Evolutionary conservation across 163 green algal genomes (phyloP), one percentile per base, ranked within the genome.

Genomic region (Smithsoniella earleae): DNA sequence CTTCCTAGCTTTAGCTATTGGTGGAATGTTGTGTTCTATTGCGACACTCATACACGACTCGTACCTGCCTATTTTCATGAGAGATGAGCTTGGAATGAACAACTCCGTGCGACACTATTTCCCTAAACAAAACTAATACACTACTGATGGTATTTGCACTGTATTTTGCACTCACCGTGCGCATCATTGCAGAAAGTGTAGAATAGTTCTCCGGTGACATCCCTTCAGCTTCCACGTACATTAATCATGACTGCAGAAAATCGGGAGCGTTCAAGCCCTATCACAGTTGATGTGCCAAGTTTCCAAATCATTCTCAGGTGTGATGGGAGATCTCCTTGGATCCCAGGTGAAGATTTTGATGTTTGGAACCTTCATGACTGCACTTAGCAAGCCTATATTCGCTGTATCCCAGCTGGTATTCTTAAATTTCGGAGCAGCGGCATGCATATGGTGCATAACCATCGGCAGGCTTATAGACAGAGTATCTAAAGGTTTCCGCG

Each of bases 11-110:
- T 38, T 78, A 37, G 74, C 77, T 13, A 34, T 46, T 44, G 80
- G 77, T 18, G 85, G 92, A 44, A 87, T 88, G 69, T 82, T 96
- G 55, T 93, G 85, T 77, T 91, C 84, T n/a, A 78, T 93, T 0
- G 87, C 89, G 36, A 96, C 89, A 1, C 80, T 95, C 27, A 91
- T 96, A 37, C 89, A 96, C 74, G 89, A 95, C 81, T 91, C 86
- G 25, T 95, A 93, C 82, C 79, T 96, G 22, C 89, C 89, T 13
- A 75, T 96, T 46, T 96, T 93, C 81, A 80, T 95, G 73, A 83
- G 85, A 28, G 88, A 95, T n/a, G 87, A 89, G 58, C 84, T 95
- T 36, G 80, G 84, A 33, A 82, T 95, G 20, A 87, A 66, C 79
- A 94, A 90, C 73, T 88, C 58, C 30, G 58, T 69, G 16, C 58